Percentiles rank a stretch among this genome's conserved stretches.
These are phyloP conservation scores for Saccharum officinarum DNA, from an alignment of 176 grass and related monocot genomes.

Conservation along the genomic window DNA sequence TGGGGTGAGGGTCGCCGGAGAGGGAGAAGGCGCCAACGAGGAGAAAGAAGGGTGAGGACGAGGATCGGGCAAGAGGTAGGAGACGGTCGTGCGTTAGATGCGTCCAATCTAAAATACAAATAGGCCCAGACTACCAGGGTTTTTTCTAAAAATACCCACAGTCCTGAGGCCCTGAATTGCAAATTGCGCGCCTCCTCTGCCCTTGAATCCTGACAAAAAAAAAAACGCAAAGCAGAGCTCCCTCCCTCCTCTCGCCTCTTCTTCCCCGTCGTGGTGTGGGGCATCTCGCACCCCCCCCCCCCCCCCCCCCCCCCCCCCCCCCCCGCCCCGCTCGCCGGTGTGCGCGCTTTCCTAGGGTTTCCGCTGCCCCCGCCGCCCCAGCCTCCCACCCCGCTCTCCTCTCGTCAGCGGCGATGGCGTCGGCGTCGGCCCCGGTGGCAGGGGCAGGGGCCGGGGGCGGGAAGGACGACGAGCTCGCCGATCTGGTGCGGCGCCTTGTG, in stretches of 20 bases:
- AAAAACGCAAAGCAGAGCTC: not conserved
- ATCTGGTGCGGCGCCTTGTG: slow-evolving; percentile 89
- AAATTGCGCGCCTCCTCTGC: not conserved
- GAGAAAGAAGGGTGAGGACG: no score
- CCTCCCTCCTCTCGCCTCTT: not conserved
- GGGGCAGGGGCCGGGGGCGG: slow-evolving; percentile 32
- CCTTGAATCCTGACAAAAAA: not conserved
- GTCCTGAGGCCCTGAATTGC: not conserved
- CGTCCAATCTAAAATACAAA: not conserved
- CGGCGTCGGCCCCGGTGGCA: slow-evolving; percentile 14
- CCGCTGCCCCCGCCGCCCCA: not conserved
- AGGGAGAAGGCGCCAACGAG: no score
- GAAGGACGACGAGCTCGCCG: slow-evolving; percentile 82
- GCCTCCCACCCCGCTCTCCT: not conserved
- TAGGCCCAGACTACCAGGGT: no score
- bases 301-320: not conserved
- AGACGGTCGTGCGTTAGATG: no score
- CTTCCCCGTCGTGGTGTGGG: slow-evolving; percentile 17
- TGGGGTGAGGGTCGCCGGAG: no score
- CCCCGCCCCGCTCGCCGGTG: slow-evolving; percentile 19
- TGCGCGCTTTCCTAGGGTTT: slow-evolving; percentile 30
- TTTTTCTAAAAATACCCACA: not conserved
- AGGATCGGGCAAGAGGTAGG: no score
- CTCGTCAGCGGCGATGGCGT: slow-evolving; percentile 33
- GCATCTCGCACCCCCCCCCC: slow-evolving; percentile 2